A percentile compares a stretch with the other conserved stretches of the same genome.
phyloP scores from a whole-genome alignment of 495 filamentous ascomycete genomes.

The Aspergillus wentii region DNA sequence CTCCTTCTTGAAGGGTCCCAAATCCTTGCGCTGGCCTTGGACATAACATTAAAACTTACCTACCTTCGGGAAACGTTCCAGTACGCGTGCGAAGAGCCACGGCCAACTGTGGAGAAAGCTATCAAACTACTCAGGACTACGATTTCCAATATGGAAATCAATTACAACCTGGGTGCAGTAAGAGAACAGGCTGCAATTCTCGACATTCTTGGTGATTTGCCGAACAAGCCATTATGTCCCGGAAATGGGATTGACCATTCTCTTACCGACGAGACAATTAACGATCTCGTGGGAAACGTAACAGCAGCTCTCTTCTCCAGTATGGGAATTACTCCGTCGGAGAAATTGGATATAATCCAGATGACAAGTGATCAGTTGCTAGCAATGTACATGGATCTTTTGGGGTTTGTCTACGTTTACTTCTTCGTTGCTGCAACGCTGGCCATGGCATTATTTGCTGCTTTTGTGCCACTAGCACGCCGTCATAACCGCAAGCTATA shows the following conservation, averaged over 20 bases:
- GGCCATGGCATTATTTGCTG: conserved; percentile 30
- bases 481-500: conserved; percentile 20
- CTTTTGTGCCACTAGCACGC: conserved; percentile 22
- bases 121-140: conserved; percentile 31
- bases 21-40: conserved; percentile 35
- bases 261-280: conserved; percentile 23
- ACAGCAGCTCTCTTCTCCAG: conserved; percentile 39
- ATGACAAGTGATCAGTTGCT: conserved; percentile 28
- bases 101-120: conserved; percentile 19
- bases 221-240: conserved; percentile 26
- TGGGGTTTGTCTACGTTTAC: conserved; percentile 40
- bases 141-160: conserved; percentile 40
- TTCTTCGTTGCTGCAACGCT: conserved; percentile 34
- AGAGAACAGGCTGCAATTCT: conserved; percentile 30
- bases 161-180: conserved; percentile 29
- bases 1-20: conserved; percentile 56
- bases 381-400: conserved; percentile 33
- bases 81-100: conserved; percentile 37
- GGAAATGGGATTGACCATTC: conserved; percentile 9
- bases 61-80: conserved; percentile 35
- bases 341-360: conserved; percentile 20
- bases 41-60: conserved; percentile 34
- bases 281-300: conserved; percentile 34
- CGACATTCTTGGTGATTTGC: conserved; percentile 25
- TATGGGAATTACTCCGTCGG: conserved; percentile 34